These are phyloP conservation scores for Trametes coccinea DNA, from an alignment of 768 basidiomycete species.

Conservation along the genomic window DNA sequence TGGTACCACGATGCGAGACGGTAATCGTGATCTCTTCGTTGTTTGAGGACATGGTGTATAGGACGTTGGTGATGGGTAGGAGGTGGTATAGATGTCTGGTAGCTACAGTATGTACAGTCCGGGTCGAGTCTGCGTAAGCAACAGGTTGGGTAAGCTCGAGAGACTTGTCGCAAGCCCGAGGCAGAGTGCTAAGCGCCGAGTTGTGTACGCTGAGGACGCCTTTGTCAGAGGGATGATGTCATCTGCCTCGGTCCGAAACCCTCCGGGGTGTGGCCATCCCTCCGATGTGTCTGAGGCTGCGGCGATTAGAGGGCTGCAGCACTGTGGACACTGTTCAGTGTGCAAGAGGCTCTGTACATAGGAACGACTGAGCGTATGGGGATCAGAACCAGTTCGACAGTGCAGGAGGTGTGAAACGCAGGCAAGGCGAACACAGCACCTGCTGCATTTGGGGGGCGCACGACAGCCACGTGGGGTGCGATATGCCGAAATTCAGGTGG, in stretches of 20 bases:
- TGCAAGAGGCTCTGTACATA: too few relatives aligned
- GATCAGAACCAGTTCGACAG: too few relatives aligned
- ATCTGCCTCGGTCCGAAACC: neutral
- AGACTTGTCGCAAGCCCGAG: constrained; percentile 3
- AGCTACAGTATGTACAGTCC: neutral
- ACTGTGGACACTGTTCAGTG: too few relatives aligned
- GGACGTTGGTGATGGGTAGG: neutral
- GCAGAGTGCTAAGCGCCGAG: constrained; percentile 5
- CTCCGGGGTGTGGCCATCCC: neutral
- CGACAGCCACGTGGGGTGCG: neutral
- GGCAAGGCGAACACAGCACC: neutral
- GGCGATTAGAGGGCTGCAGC: too few relatives aligned
- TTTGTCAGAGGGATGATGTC: constrained; percentile 1
- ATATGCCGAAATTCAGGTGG: constrained; percentile 12
- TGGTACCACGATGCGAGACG: constrained; percentile 50
- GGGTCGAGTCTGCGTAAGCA: too few relatives aligned
- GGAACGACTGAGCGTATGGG: too few relatives aligned
- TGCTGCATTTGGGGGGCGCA: neutral
- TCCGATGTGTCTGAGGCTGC: too few relatives aligned
- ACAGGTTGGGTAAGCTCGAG: neutral
- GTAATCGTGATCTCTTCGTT: constrained; percentile 21
- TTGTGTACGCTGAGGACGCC: neutral
- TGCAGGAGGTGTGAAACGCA: neutral
- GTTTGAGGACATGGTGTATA: neutral
- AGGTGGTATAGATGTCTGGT: too few relatives aligned